phyloP scores from a whole-genome alignment of 345 rosid genomes.

The Zanthoxylum bungeanum region DNA sequence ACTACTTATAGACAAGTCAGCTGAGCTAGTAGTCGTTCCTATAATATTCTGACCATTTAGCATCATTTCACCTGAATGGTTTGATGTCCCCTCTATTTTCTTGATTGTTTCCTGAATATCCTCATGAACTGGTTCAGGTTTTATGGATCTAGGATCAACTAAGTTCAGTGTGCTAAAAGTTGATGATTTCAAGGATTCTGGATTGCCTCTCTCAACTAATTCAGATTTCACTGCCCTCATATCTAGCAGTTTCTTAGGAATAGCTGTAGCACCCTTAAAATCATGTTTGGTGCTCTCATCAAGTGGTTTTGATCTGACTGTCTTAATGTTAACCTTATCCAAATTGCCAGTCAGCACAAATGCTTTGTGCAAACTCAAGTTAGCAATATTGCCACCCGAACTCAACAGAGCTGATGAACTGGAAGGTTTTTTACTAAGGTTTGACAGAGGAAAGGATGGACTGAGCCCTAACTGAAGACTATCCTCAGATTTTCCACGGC shows the following conservation, averaged over 20 bases:
- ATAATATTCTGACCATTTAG: slow-evolving; percentile 11
- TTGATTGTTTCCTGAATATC: slow-evolving; percentile 24
- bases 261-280: slow-evolving; percentile 18
- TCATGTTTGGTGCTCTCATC: slow-evolving; percentile 40
- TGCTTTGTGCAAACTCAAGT: slow-evolving; percentile 16
- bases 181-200: slow-evolving; percentile 21
- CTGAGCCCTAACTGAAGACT: slow-evolving; percentile 59
- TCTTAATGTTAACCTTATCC: slow-evolving; percentile 21
- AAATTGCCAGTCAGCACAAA: slow-evolving; percentile 21
- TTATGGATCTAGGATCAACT: slow-evolving; percentile 33
- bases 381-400: slow-evolving; percentile 13
- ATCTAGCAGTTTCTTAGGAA: slow-evolving; percentile 9
- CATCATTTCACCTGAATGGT: slow-evolving; percentile 19
- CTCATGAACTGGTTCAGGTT: slow-evolving; percentile 48
- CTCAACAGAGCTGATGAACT: slow-evolving; percentile 26
- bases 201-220: slow-evolving; percentile 27
- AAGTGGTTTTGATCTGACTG: slow-evolving; percentile 57
- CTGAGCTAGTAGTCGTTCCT: slow-evolving; percentile 22
- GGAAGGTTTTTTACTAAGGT: slow-evolving; percentile 23
- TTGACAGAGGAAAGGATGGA: slow-evolving; percentile 27
- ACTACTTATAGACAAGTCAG: slow-evolving; percentile 19
- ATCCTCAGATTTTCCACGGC: slow-evolving; percentile 23
- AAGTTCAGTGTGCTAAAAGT: slow-evolving; percentile 21
- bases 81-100: slow-evolving; percentile 27
- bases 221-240: slow-evolving; percentile 43